Base-by-base conservation (phyloP, 2,329 filamentous ascomycete species). In the Fusarium sp. region DNA sequence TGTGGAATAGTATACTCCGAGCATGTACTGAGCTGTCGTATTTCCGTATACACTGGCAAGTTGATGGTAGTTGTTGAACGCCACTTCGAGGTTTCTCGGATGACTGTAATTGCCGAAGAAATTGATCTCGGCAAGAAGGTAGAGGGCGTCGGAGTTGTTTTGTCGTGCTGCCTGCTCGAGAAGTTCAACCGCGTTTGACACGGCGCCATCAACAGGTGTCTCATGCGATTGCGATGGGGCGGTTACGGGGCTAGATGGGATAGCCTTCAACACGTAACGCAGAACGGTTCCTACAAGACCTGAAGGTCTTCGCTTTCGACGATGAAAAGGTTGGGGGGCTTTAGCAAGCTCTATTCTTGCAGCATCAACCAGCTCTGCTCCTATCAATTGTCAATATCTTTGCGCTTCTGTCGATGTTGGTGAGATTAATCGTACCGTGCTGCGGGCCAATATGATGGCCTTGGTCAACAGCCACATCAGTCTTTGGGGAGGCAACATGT, bases 31-130 rank as follows among this genome's bases (percentile, higher is more conserved):
- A 3, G 96, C 96, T 14, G 95, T 97, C 70, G 89, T 91, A 80
- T 99, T 98, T 46, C 95, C 96, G 71, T 92, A 88, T 63, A 90
- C 79, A 20, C 86, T 85, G 4, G 95, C 93, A 56, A 99, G 86
- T 66, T 90, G 86, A 67, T 92, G 85, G 80, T 98, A 99, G 82
- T 93, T 88, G 70, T 87, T 85, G 78, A 97, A 97, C 0, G 96
- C 93, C 49, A 88, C 85, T 32, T 87, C 84, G 72, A 97, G 93
- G 77, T 98, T 90, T 69, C 91, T 87, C 3, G 95, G 94, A 75
- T 98, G 88, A 23, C 93, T 92, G 80, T 91, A 97, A 80, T 98
- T 98, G 78, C 96, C 96, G 75, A 96, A 94, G 80, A 98, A 98
- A 83, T 97, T 97, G 86, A 99, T 91, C 78, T 99, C 93, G 20